phyloP scores from a whole-genome alignment of 179 eudicot species.

The Amaranthus tricolor region DNA sequence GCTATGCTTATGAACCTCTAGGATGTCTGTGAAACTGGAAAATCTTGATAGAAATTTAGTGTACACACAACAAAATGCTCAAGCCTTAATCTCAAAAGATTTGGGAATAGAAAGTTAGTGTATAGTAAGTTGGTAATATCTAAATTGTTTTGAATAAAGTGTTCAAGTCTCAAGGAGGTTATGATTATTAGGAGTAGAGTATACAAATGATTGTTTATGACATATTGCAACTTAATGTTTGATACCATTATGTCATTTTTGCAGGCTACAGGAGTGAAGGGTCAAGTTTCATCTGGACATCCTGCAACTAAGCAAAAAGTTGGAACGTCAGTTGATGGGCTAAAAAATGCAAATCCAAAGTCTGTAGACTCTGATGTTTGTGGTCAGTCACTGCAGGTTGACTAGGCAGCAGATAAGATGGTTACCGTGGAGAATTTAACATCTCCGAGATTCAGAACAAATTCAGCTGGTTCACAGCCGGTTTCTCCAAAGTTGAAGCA shows the following conservation, averaged over 20 bases:
- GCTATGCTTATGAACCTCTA: background rate
- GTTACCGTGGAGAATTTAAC: conserved; percentile 32
- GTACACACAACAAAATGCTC: background rate
- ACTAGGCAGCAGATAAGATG: conserved; percentile 29
- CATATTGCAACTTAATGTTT: background rate
- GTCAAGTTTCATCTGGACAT: conserved; percentile 48
- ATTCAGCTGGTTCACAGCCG: conserved; percentile 26
- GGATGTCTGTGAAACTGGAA: background rate
- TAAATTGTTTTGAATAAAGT: no score
- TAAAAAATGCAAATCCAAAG: conserved; percentile 36
- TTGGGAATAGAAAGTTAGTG: background rate
- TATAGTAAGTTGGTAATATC: no score
- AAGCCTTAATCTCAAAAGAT: background rate
- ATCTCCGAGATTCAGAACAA: conserved; percentile 32
- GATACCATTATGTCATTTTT: conserved; percentile 18
- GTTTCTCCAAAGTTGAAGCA: conserved; percentile 49
- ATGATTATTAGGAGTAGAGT: background rate
- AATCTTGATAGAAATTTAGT: background rate
- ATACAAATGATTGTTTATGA: background rate
- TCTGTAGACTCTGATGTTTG: conserved; percentile 29
- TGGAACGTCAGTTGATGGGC: conserved; percentile 37
- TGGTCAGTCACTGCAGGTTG: conserved; percentile 36
- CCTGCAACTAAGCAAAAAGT: conserved; percentile 53
- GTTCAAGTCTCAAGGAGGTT: background rate
- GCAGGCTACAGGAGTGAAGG: conserved; percentile 62